phyloP scores from a whole-genome alignment of 2,329 filamentous ascomycete species.

The Neonectria faginata region DNA sequence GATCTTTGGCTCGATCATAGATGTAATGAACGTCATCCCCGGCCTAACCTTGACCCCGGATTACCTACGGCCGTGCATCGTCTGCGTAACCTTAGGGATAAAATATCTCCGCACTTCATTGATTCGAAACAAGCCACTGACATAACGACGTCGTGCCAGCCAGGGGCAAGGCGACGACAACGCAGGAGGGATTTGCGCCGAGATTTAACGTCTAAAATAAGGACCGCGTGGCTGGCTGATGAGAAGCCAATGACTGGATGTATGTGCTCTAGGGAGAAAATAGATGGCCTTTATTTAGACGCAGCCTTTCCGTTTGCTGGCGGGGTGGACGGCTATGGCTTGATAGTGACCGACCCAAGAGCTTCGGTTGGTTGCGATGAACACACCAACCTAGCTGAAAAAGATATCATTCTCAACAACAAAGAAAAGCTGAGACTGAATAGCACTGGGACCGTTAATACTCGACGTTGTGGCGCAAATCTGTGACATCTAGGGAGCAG shows the following conservation, averaged over 20 bases:
- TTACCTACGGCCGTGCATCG: slow-evolving; percentile 17
- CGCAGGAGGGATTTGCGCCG: no score
- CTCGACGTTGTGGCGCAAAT: slow-evolving; percentile 18
- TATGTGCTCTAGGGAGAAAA: not conserved
- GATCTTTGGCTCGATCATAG: not conserved
- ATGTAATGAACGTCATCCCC: not conserved
- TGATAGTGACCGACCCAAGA: not conserved
- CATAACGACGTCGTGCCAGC: not conserved
- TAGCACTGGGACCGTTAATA: slow-evolving; percentile 8
- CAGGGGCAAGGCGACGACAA: not conserved
- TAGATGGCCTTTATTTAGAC: slow-evolving; percentile 19
- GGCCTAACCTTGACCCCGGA: slow-evolving; percentile 27
- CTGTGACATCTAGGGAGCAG: slow-evolving; percentile 9
- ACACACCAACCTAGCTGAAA: not conserved
- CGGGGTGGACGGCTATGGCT: not conserved
- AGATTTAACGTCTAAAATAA: no score
- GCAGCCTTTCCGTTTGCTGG: slow-evolving; percentile 16
- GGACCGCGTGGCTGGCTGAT: not conserved
- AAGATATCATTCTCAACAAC: slow-evolving; percentile 6
- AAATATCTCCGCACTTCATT: slow-evolving; percentile 16
- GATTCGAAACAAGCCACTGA: slow-evolving; percentile 28
- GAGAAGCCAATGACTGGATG: not conserved
- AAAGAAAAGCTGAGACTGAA: slow-evolving; percentile 33
- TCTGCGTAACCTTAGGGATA: slow-evolving; percentile 35
- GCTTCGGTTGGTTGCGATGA: not conserved